Evolutionary conservation across 2,329 filamentous ascomycete genomes (phyloP).

Genomic region (Trichoderma lentiforme): DNA sequence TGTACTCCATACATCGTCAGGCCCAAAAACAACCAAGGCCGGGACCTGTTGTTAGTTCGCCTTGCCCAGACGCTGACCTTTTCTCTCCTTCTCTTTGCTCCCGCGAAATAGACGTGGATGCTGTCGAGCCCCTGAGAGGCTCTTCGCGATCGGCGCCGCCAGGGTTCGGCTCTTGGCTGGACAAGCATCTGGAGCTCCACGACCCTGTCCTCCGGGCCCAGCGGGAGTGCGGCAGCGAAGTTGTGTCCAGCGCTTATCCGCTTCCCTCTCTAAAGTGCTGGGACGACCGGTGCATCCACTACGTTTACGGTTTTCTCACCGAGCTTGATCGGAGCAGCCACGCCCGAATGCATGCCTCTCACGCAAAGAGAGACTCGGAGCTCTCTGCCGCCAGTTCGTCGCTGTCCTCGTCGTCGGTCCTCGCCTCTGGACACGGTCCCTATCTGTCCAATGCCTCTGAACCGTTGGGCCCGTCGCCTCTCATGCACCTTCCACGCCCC

Average conservation of each 20-base stretch:
- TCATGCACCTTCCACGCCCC: conserved; percentile 39
- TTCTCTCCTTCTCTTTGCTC: not conserved
- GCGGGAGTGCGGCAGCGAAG: conserved; percentile 10
- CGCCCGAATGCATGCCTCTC: conserved; percentile 42
- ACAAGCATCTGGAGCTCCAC: conserved; percentile 48
- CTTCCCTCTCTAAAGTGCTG: conserved; percentile 49
- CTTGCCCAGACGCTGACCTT: conserved; percentile 13
- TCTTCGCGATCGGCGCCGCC: conserved; percentile 37
- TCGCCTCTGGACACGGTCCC: not conserved
- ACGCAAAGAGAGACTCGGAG: conserved; percentile 43
- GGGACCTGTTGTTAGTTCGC: not conserved
- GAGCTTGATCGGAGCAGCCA: conserved; percentile 52
- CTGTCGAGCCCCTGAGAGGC: conserved; percentile 30
- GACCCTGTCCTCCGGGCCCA: conserved; percentile 44
- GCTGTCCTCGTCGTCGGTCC: not conserved
- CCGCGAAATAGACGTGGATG: conserved; percentile 30
- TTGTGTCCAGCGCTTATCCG: conserved; percentile 1
- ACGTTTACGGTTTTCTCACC: conserved; percentile 55
- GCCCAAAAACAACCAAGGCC: conserved; percentile 3
- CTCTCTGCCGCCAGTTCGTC: conserved; percentile 35
- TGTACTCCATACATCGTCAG: conserved; percentile 16
- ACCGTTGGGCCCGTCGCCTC: conserved; percentile 23
- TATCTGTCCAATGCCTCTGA: conserved; percentile 16
- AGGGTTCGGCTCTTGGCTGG: conserved; percentile 51
- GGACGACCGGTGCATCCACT: conserved; percentile 54